These are phyloP conservation scores for Trifolium subterraneum DNA, from an alignment of 306 rosid genomes.

Conservation along the genomic window DNA sequence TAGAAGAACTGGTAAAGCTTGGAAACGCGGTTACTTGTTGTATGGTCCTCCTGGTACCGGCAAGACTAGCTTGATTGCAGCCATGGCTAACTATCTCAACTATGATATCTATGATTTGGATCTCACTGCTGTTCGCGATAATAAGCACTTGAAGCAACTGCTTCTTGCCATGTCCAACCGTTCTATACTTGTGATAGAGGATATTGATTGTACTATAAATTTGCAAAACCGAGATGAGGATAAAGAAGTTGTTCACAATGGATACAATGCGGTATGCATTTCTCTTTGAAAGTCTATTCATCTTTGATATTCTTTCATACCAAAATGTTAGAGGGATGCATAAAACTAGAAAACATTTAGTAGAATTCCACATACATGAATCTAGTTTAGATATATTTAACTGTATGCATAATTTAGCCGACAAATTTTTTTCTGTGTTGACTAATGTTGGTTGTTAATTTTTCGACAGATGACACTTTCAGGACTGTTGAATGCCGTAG, in stretches of 20 bases:
- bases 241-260: slow-evolving; percentile 2
- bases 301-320: not conserved
- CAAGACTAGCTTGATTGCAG: slow-evolving; percentile 63
- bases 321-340: not conserved
- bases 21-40: slow-evolving; percentile 67
- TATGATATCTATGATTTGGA: slow-evolving; percentile 65
- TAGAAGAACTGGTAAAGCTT: slow-evolving; percentile 52
- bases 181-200: slow-evolving; percentile 64
- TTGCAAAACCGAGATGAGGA: slow-evolving; percentile 45
- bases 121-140: slow-evolving; percentile 28
- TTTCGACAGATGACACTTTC: slow-evolving; percentile 52
- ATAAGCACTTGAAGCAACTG: slow-evolving; percentile 33
- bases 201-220: slow-evolving; percentile 58
- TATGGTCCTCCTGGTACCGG: slow-evolving; percentile 72
- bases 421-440: too few species aligned
- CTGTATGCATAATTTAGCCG: not conserved
- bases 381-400: not conserved
- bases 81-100: slow-evolving; percentile 62
- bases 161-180: slow-evolving; percentile 50
- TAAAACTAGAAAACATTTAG: too few species aligned
- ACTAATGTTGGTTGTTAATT: not conserved
- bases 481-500: slow-evolving; percentile 52
- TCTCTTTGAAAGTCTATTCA: not conserved
- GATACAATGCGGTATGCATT: slow-evolving; percentile 23
- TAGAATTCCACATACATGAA: too few species aligned